Evolutionary conservation across 306 rosid species (phyloP).

Genomic region (Clitoria ternatea): DNA sequence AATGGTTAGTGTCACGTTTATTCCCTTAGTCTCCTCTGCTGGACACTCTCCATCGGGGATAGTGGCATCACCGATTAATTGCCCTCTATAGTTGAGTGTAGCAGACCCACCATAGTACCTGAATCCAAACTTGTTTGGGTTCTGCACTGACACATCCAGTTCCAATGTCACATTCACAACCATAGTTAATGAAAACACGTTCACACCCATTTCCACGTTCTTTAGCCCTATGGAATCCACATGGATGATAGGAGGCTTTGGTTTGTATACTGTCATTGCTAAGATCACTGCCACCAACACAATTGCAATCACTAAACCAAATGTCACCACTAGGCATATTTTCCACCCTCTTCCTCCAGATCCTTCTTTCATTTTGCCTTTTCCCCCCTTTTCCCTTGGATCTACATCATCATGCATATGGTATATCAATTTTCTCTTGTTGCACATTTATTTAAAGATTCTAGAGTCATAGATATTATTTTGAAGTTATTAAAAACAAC

Average conservation of each 20-base stretch:
- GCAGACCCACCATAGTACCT: conserved; percentile 38
- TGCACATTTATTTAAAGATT: background rate
- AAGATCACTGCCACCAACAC: conserved; percentile 28
- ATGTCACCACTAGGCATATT: conserved; percentile 22
- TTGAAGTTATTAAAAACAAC: too few species aligned
- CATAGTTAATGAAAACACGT: conserved; percentile 1
- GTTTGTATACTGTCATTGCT: conserved; percentile 48
- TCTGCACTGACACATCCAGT: conserved; percentile 35
- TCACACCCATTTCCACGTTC: conserved; percentile 27
- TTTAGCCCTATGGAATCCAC: conserved; percentile 29
- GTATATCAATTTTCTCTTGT: background rate
- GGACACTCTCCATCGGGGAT: conserved; percentile 36
- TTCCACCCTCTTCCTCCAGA: conserved; percentile 18
- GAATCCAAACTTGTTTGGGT: conserved; percentile 54
- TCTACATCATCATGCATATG: conserved; percentile 16
- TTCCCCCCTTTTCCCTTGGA: background rate
- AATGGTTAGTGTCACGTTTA: conserved; percentile 45
- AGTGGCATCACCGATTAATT: conserved; percentile 47
- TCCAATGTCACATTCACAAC: conserved; percentile 44
- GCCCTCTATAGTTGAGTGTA: conserved; percentile 50
- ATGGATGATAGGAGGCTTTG: conserved; percentile 23
- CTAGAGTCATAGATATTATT: too few species aligned
- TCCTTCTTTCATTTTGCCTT: conserved; percentile 8
- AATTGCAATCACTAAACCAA: background rate
- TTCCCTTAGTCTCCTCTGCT: conserved; percentile 20